A percentile compares a stretch with the other conserved stretches of the same genome.
Evolutionary conservation across 2,329 filamentous ascomycete genomes (phyloP).

Genomic region (Fusarium papillatum): DNA sequence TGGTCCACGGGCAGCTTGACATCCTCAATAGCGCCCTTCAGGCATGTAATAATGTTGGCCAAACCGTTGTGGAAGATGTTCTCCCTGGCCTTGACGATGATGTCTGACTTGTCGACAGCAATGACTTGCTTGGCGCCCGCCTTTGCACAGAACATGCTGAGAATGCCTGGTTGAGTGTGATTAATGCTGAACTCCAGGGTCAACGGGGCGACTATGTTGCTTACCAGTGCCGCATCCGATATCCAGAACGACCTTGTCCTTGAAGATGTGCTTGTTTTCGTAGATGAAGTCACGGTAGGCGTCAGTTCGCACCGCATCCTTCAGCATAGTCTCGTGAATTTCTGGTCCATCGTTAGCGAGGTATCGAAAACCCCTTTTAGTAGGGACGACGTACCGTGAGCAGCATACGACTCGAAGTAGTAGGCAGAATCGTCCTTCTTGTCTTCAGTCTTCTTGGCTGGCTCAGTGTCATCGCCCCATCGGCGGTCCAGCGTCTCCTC

Average conservation of each 20-base stretch:
- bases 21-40: conserved; percentile 91
- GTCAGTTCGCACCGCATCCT: conserved; percentile 89
- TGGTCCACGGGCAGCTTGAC: conserved; percentile 81
- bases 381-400: conserved; percentile 63
- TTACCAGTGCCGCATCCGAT: conserved; percentile 85
- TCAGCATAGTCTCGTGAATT: conserved; percentile 97
- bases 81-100: conserved; percentile 88
- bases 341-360: conserved; percentile 59
- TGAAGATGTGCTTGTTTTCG: conserved; percentile 88
- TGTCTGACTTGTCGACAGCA: conserved; percentile 92
- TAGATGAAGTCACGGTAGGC: conserved; percentile 97
- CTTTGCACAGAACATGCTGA: conserved; percentile 95
- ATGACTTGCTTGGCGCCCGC: conserved; percentile 90
- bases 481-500: conserved; percentile 76
- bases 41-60: conserved; percentile 79
- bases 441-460: conserved; percentile 42
- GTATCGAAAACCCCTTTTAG: neutral
- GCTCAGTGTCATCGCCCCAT: conserved; percentile 69
- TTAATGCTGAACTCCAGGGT: conserved; percentile 13
- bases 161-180: conserved; percentile 69
- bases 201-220: conserved; percentile 22
- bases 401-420: conserved; percentile 74
- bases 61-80: conserved; percentile 88
- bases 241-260: conserved; percentile 88
- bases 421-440: conserved; percentile 54